Base-by-base conservation (phyloP, 768 basidiomycete genomes). In the Chlorophyllum brunneum region DNA sequence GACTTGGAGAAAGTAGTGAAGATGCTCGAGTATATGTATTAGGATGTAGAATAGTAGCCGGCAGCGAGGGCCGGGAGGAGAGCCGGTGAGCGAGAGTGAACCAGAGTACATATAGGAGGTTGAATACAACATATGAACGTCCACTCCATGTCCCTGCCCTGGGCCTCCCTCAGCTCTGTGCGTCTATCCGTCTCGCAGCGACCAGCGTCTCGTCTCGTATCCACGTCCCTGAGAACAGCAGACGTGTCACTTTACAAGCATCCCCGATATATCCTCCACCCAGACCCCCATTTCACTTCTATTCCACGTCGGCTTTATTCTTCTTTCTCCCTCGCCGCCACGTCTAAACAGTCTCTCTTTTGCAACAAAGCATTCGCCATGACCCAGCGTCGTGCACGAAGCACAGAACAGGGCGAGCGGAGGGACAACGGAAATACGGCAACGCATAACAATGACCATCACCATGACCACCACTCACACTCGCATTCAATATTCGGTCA, bases 401-500 rank as follows among this genome's bases (percentile, higher is more conserved):
- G n/a, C 39, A 58, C 40, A 52, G 55, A 54, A 37, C 44, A 27
- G 16, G 44, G 52, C 24, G 42, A 61, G 20, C 56, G 56, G 9
- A 57, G 26, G 47, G 41, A 30, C 22, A 61, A 62, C 46, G 56
- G 51, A 40, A 54, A 55, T 27, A 51, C 47, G 40, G 33, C 51
- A 24, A n/a, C 47, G 9, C 48, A 65, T 43, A 59, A 64, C 42
- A 56, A 68, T 48, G 63, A 69, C 18, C 63, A 68, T 52, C 63
- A 64, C 38, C 74, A 78, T 37, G 61, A 62, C 16, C 61, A 67
- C 34, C 77, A 83, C 60, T 62, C 75, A 1, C 85, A 86, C 65
- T 78, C 80, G 4, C 82, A 81, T 55, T 80, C 82, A 22, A 62
- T 85, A 56, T 84, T 86, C 61, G 70, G 75, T 0, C 86, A 86